These are phyloP conservation scores for Picea glauca DNA, from an alignment of 75 land plant species.

Conservation along the genomic window DNA sequence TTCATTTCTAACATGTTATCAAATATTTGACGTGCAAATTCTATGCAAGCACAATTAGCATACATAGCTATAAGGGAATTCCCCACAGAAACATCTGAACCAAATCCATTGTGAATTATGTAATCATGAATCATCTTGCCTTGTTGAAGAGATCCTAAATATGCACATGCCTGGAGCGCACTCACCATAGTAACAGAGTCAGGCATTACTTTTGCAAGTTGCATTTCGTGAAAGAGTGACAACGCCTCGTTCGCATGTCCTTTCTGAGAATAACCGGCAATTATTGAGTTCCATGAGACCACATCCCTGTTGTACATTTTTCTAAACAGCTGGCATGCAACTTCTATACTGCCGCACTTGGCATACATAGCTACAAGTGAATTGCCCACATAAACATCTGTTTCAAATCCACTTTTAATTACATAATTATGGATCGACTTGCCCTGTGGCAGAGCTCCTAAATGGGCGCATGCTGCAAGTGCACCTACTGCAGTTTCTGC, in stretches of 20 bases:
- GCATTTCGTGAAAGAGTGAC: constrained; percentile 25
- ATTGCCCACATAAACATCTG: constrained; percentile 8
- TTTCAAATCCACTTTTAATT: constrained; percentile 5
- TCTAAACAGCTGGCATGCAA: constrained; percentile 17
- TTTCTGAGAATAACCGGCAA: constrained; percentile 18
- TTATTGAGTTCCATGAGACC: constrained; percentile 26
- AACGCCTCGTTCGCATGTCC: constrained; percentile 13
- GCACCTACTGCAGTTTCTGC: constrained; percentile 4
- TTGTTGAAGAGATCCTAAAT: background rate
- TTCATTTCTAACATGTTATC: constrained; percentile 17
- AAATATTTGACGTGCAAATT: constrained; percentile 20
- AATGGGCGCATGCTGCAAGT: constrained; percentile 3
- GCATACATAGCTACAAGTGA: constrained; percentile 16
- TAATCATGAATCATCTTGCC: constrained; percentile 28
- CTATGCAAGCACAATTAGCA: constrained; percentile 16
- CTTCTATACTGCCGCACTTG: constrained; percentile 15
- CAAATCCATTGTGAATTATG: constrained; percentile 20
- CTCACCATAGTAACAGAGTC: constrained; percentile 28
- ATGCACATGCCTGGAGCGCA: constrained; percentile 19
- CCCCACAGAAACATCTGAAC: constrained; percentile 20
- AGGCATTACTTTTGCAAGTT: constrained; percentile 7
- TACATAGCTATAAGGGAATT: constrained; percentile 43
- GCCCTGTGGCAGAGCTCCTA: constrained; percentile 2
- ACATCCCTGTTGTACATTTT: constrained; percentile 14
- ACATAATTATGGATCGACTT: constrained; percentile 19